These are phyloP conservation scores for Aspergillus cavernicola DNA, from an alignment of 495 filamentous ascomycete species.

Conservation along the genomic window DNA sequence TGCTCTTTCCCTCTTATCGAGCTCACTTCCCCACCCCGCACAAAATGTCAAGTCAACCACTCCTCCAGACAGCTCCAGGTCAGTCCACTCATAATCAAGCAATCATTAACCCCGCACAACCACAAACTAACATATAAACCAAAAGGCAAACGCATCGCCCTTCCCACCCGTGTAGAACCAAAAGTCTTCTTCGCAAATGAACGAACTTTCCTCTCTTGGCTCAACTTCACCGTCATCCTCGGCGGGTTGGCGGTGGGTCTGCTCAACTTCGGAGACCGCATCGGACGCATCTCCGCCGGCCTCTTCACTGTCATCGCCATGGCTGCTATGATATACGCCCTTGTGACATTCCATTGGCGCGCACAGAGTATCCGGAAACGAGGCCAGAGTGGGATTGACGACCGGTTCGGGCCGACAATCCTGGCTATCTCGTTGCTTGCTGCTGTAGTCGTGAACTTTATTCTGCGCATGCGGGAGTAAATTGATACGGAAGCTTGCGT, in stretches of 20 bases:
- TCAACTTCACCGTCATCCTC: constrained; percentile 98
- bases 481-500: neutral
- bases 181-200: constrained; percentile 99
- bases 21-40: constrained; percentile 2
- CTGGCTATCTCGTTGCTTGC: constrained; percentile 78
- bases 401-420: constrained; percentile 87
- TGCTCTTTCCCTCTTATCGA: neutral
- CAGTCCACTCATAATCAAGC: constrained; percentile 8
- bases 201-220: constrained; percentile 97
- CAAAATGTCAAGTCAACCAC: constrained; percentile 90
- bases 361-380: constrained; percentile 87
- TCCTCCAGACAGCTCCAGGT: constrained; percentile 82
- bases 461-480: constrained; percentile 66
- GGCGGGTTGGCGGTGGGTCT: constrained; percentile 93
- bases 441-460: constrained; percentile 91
- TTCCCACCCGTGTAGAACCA: constrained; percentile 95
- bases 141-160: constrained; percentile 92
- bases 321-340: constrained; percentile 91
- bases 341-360: constrained; percentile 94
- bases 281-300: constrained; percentile 86
- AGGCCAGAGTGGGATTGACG: constrained; percentile 94
- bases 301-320: constrained; percentile 95
- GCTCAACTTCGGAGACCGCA: constrained; percentile 93
- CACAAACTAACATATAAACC: neutral
- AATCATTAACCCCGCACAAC: neutral